Evolutionary conservation across 345 rosid genomes (phyloP), one percentile per base, ranked within the genome.

Genomic region (Camelina sativa): DNA sequence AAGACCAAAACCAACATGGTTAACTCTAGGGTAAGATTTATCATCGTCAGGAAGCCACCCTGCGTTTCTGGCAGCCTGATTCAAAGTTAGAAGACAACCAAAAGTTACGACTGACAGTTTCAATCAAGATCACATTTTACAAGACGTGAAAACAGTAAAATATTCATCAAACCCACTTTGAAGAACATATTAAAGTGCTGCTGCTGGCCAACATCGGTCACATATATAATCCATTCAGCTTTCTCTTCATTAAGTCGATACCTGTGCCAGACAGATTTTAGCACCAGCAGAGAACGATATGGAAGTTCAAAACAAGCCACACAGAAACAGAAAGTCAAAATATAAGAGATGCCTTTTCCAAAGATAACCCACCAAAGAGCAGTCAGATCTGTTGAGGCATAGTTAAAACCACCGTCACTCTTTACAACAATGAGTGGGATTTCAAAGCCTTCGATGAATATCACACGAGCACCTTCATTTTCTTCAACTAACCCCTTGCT

Each of bases 391-490:
- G 97, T 90, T 38, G 96, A 87, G 34, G 88, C 89, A 76, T 92
- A 89, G 76, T 88, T 92, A 83, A 58, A 89, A 60, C 97, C 96
- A 43, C 97, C 93, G 48, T 90, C 93, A 75, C 88, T 90, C 91
- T 92, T 92, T 65, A 92, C 88, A 70, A 92, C 87, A 38, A 92
- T 92, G 73, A 89, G 88, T 54, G 97, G 97, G 72, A 90, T 90
- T 58, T 84, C 83, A 72, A 66, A 37, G 64, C 99, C 97, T 72
- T 90, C 94, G 44, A 90, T 17, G 64, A 84, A 84, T 62, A 95
- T 89, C 58, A 95, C 97, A 79, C 89, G 99, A 81, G 96, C 97
- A 71, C 96, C 97, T 61, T 92, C 79, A 76, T 91, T 95, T 80
- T 92, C 97, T 81, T 86, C 86, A 41, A 92, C 84, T 71, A 95